Percentiles rank a stretch among this genome's conserved stretches.
Evolutionary conservation across 768 basidiomycete species (phyloP).

Genomic region (Pisolithus tinctorius): DNA sequence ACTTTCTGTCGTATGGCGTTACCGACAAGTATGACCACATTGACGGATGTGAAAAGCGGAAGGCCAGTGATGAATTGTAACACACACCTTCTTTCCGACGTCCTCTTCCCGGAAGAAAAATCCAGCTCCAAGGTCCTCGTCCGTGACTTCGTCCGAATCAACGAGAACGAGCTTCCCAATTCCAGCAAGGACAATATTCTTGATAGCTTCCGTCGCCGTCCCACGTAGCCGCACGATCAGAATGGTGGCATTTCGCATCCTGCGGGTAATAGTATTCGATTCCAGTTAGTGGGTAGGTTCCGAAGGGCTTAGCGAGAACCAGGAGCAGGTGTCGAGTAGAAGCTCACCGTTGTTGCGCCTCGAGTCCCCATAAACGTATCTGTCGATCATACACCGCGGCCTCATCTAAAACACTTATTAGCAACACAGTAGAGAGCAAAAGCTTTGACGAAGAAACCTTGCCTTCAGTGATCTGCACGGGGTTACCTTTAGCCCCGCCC

Average conservation of each 20-base stretch:
- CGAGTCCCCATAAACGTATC: slow-evolving; percentile 96
- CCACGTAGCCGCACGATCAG: slow-evolving; percentile 74
- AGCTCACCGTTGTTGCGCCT: slow-evolving; percentile 87
- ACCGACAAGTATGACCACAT: slow-evolving; percentile 33
- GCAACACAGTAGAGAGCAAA: not conserved
- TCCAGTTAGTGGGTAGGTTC: too few species aligned
- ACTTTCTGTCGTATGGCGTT: slow-evolving; percentile 53
- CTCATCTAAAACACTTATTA: slow-evolving; percentile 34
- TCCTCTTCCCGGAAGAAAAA: slow-evolving; percentile 95
- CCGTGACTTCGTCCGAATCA: slow-evolving; percentile 67
- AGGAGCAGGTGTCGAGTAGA: slow-evolving; percentile 2
- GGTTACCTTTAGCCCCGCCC: slow-evolving; percentile 28
- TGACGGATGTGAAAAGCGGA: slow-evolving; percentile 22
- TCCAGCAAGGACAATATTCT: slow-evolving; percentile 96
- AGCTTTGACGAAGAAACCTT: slow-evolving; percentile 22
- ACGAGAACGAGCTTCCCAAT: slow-evolving; percentile 85
- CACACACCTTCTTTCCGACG: slow-evolving; percentile 62
- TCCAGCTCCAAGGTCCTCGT: slow-evolving; percentile 85
- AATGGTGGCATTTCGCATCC: slow-evolving; percentile 92
- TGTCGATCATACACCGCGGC: slow-evolving; percentile 94
- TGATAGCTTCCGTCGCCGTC: slow-evolving; percentile 88
- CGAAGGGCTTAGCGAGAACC: slow-evolving; percentile 1
- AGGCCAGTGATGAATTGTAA: too few species aligned
- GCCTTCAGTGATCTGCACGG: slow-evolving; percentile 63
- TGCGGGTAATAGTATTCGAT: slow-evolving; percentile 23